Base-by-base conservation (phyloP, 139 green algal genomes). In the Coelastrella sp. region DNA sequence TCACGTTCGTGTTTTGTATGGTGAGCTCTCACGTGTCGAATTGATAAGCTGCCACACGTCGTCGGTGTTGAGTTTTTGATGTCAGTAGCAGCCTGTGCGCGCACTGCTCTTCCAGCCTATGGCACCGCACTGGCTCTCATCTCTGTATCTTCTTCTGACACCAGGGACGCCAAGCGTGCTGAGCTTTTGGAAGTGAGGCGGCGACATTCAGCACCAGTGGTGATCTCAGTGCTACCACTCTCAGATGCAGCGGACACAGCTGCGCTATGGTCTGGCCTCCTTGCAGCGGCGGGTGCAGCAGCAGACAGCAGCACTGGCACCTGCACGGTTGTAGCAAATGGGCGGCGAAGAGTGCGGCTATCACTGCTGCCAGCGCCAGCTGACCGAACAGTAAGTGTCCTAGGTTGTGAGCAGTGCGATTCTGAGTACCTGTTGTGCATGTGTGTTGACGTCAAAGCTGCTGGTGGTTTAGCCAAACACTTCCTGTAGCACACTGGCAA, bases 221-320 rank as follows among this genome's bases (percentile, higher is more conserved):
- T 98, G 8, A 95, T 98, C 11, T 93, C 91, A 0, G 32, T 98
- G 74, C 93, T 98, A 77, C 96, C 96, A 0, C 87, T 98, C 2
- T 96, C 94, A 56, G 76, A 85, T 78, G 86, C 92, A 0, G 93
- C 95, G 23, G 92, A 97, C 73, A 89, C 93, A 66, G 7, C 54
- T 4, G 47, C n/a, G 0, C 86, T 96, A 6, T 97, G 92, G 92
- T 17, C 66, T 13, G 64, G 66, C 66, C 90, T 96, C 10, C 76
- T 96, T 22, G 85, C 87, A 14, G 91, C 20, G 61, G 57, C 77
- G 75, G 64, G 58, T n/a, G 47, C 88, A 91, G 92, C 54, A 86
- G 59, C 47, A 79, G 89, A 54, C 83, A 89, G 80, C 83, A 91
- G 61, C 80, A 80, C 77, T 73, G 47, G 59, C 32, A 60, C 91